phyloP scores from a whole-genome alignment of 768 basidiomycete species.

The Tylopilus sp. region DNA sequence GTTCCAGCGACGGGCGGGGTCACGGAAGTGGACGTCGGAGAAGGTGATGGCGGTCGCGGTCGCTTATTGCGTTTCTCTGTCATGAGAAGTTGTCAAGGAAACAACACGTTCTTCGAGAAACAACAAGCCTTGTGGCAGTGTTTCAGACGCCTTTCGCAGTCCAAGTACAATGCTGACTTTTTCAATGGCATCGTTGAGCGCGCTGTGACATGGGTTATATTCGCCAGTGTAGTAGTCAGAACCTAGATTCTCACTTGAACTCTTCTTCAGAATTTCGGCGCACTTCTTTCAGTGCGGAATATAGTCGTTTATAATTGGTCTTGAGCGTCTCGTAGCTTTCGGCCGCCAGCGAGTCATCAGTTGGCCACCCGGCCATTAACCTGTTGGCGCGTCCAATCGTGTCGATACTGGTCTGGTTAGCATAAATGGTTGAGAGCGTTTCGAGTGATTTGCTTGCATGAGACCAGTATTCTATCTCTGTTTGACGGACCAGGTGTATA shows the following conservation, averaged over 20 bases:
- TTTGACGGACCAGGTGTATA: constrained; percentile 5
- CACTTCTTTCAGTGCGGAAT: constrained; percentile 60
- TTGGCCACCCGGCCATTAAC: constrained; percentile 66
- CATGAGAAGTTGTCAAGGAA: background rate
- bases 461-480: constrained; percentile 78
- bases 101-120: background rate
- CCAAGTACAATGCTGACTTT: constrained; percentile 66
- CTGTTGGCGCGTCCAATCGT: constrained; percentile 72
- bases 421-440: constrained; percentile 51
- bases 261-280: constrained; percentile 57
- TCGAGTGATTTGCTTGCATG: constrained; percentile 60
- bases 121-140: constrained; percentile 48
- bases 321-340: constrained; percentile 68
- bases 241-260: constrained; percentile 46
- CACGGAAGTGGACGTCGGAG: constrained; percentile 47
- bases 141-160: constrained; percentile 68
- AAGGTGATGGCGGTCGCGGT: constrained; percentile 66
- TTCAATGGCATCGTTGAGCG: constrained; percentile 70
- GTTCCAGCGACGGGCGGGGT: constrained; percentile 24
- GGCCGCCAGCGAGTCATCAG: constrained; percentile 62
- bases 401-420: constrained; percentile 47
- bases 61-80: constrained; percentile 78
- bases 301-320: constrained; percentile 58
- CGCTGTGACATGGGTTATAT: constrained; percentile 39
- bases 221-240: constrained; percentile 1